A percentile compares a stretch with the other conserved stretches of the same genome.
phyloP scores from a whole-genome alignment of 2,329 filamentous ascomycete genomes.

The Penicillium rolfsii region DNA sequence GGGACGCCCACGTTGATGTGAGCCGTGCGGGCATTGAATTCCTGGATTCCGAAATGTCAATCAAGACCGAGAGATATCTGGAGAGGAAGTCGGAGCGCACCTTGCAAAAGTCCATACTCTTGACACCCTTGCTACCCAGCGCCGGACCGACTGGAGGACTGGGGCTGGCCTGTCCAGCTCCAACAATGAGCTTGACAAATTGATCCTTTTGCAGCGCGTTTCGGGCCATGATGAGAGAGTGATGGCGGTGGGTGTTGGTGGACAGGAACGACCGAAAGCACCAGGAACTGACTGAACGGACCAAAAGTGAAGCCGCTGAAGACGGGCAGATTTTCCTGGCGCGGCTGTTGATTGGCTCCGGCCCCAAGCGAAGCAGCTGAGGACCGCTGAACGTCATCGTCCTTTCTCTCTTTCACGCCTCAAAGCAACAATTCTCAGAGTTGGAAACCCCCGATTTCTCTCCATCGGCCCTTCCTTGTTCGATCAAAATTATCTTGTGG shows the following conservation, averaged over 20 bases:
- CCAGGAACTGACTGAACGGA: neutral
- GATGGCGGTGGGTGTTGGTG: neutral
- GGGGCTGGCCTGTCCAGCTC: slow-evolving; percentile 90
- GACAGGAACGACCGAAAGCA: neutral
- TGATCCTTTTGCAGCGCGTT: slow-evolving; percentile 63
- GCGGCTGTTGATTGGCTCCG: slow-evolving; percentile 25
- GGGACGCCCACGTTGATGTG: slow-evolving; percentile 82
- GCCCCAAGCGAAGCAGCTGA: slow-evolving; percentile 26
- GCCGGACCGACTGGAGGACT: slow-evolving; percentile 96
- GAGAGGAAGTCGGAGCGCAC: slow-evolving; percentile 51
- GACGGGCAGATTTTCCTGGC: slow-evolving; percentile 28
- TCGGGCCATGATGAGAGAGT: slow-evolving; percentile 52
- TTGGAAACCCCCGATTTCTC: neutral
- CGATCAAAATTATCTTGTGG: neutral
- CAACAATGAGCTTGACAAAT: slow-evolving; percentile 96
- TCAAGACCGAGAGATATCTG: neutral
- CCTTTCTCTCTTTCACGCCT: neutral
- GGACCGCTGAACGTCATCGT: slow-evolving; percentile 28
- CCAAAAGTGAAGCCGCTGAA: slow-evolving; percentile 5
- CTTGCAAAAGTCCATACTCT: slow-evolving; percentile 99
- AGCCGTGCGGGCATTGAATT: slow-evolving; percentile 93
- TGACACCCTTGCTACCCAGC: slow-evolving; percentile 94
- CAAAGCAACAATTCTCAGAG: neutral
- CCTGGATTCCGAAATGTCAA: slow-evolving; percentile 56
- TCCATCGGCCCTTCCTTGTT: neutral